These are phyloP conservation scores for Sugiyamaella qingdaonensis DNA, from an alignment of 805 yeast genomes.

Conservation along the genomic window DNA sequence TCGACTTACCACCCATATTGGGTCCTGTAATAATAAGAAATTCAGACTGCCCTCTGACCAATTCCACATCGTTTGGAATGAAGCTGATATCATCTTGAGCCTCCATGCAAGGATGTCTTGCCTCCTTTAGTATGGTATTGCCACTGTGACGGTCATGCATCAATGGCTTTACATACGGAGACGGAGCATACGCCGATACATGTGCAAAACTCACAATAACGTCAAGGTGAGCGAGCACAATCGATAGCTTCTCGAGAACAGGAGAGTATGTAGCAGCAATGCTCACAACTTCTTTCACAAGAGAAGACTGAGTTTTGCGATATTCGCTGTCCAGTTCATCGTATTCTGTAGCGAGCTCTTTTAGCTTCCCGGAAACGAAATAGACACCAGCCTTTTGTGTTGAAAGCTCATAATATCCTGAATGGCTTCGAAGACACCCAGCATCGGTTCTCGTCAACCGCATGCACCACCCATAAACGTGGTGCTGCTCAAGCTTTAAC, in stretches of 20 bases:
- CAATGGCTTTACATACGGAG: conserved; percentile 71
- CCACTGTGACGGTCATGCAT: conserved; percentile 50
- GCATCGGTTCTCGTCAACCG: conserved; percentile 88
- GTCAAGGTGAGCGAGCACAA: conserved; percentile 68
- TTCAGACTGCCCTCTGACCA: conserved; percentile 54
- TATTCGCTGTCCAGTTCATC: conserved; percentile 60
- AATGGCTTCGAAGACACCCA: conserved; percentile 59
- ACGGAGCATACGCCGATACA: conserved; percentile 75
- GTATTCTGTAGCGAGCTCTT: conserved; percentile 56
- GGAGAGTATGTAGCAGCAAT: conserved; percentile 80
- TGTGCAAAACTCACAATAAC: conserved; percentile 84
- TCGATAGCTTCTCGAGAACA: conserved; percentile 64
- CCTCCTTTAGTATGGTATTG: conserved; percentile 53
- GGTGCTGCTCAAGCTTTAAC: conserved; percentile 83
- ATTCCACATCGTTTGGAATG: conserved; percentile 81
- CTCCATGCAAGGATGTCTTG: conserved; percentile 94
- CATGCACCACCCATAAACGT: conserved; percentile 90
- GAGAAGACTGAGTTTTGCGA: conserved; percentile 65
- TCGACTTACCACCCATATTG: conserved; percentile 96
- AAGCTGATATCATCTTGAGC: conserved; percentile 87
- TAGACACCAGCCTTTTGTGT: conserved; percentile 95
- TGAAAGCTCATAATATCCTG: conserved; percentile 68
- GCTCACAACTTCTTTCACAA: conserved; percentile 77
- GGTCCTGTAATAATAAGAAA: conserved; percentile 92
- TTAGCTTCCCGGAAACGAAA: conserved; percentile 71